These are phyloP conservation scores for Rhodotorula paludigena DNA, from an alignment of 768 basidiomycete genomes.

Conservation along the genomic window DNA sequence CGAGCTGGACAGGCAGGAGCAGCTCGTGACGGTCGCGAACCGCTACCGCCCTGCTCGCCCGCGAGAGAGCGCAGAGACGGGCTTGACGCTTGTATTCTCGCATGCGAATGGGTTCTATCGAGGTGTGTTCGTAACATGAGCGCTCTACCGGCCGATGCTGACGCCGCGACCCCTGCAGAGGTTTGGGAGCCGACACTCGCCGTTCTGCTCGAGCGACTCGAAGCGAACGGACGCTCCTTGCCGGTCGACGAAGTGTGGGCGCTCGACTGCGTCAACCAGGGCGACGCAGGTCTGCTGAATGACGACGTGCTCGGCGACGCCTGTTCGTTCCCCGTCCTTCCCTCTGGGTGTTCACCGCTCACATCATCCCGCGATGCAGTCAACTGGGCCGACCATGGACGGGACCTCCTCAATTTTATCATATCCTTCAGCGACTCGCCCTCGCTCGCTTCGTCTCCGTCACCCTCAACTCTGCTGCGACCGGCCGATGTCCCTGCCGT, in stretches of 20 bases:
- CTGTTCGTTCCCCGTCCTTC: constrained; percentile 53
- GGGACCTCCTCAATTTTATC: constrained; percentile 75
- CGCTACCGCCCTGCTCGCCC: constrained; percentile 12
- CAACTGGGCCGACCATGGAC: constrained; percentile 70
- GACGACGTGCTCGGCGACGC: constrained; percentile 55
- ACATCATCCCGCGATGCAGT: constrained; percentile 49
- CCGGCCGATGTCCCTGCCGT: not conserved
- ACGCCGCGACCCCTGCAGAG: constrained; percentile 48
- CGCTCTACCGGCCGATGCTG: not conserved
- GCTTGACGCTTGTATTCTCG: constrained; percentile 62
- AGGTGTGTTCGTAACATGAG: constrained; percentile 54
- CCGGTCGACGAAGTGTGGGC: constrained; percentile 70
- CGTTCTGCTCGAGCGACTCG: constrained; percentile 52
- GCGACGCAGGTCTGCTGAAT: constrained; percentile 75
- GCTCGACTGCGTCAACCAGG: constrained; percentile 78
- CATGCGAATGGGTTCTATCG: constrained; percentile 87
- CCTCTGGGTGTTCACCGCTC: not conserved
- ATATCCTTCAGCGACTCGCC: constrained; percentile 55
- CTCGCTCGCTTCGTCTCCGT: not conserved
- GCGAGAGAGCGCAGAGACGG: not conserved
- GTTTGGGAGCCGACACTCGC: constrained; percentile 70
- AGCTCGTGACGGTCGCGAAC: constrained; percentile 14
- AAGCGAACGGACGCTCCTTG: constrained; percentile 19
- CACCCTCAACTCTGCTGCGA: constrained; percentile 1
- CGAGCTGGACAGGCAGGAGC: constrained; percentile 21